Percentiles rank a stretch among this genome's conserved stretches.
Evolutionary conservation across 805 yeast species (phyloP).

Genomic region (Wickerhamiella azyma): DNA sequence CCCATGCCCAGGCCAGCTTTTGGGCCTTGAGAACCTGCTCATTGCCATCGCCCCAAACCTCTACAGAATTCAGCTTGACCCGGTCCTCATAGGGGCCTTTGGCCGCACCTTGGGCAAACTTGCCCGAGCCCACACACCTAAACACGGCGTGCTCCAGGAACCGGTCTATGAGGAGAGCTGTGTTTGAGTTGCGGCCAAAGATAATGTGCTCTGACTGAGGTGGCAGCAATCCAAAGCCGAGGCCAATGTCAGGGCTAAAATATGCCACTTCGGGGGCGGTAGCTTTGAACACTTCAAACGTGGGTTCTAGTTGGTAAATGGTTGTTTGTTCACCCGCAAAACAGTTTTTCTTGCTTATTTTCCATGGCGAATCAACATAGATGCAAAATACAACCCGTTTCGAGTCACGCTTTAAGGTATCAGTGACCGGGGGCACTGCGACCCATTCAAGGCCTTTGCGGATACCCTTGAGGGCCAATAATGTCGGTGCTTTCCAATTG

Average conservation of each 20-base stretch:
- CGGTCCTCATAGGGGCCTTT: slow-evolving; percentile 46
- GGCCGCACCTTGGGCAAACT: slow-evolving; percentile 28
- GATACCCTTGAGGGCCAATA: slow-evolving; percentile 56
- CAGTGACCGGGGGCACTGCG: slow-evolving; percentile 11
- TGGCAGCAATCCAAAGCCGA: slow-evolving; percentile 59
- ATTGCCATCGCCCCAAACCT: slow-evolving; percentile 88
- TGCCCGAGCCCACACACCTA: slow-evolving; percentile 48
- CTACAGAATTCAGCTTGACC: slow-evolving; percentile 58
- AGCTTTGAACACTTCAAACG: slow-evolving; percentile 30
- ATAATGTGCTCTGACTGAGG: slow-evolving; percentile 34
- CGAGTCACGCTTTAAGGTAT: slow-evolving; percentile 5
- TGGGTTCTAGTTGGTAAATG: slow-evolving; percentile 58
- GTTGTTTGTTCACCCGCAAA: slow-evolving; percentile 51
- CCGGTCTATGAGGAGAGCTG: slow-evolving; percentile 65
- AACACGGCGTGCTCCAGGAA: slow-evolving; percentile 71
- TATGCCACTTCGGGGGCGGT: slow-evolving; percentile 21
- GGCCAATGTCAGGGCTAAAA: slow-evolving; percentile 35
- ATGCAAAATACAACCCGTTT: slow-evolving; percentile 44
- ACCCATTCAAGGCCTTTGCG: slow-evolving; percentile 11
- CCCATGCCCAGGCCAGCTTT: slow-evolving; percentile 78
- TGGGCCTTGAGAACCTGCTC: slow-evolving; percentile 67
- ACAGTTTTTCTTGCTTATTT: slow-evolving; percentile 47
- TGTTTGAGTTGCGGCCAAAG: slow-evolving; percentile 37
- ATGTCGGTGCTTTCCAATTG: slow-evolving; percentile 83
- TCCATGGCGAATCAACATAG: slow-evolving; percentile 63